Conservation (phyloP, 768 basidiomycete genomes). For the Leccinum obscurum region DNA sequence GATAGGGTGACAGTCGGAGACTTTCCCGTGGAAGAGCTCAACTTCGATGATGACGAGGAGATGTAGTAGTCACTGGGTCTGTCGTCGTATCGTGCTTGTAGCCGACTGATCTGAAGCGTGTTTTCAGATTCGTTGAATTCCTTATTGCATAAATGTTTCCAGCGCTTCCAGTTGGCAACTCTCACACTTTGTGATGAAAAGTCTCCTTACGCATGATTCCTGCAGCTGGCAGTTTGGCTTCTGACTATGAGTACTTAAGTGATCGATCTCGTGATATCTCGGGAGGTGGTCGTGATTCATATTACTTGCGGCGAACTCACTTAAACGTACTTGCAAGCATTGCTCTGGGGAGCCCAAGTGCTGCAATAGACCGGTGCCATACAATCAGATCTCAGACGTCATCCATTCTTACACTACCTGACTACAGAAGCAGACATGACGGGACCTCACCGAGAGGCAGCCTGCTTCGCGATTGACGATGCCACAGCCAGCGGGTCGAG, state of each 20-base stretch:
- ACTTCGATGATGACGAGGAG: slow-evolving; percentile 75
- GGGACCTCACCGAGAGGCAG: not conserved
- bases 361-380: not conserved
- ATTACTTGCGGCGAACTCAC: not conserved
- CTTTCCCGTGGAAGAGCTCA: slow-evolving; percentile 80
- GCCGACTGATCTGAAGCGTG: not conserved
- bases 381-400: not conserved
- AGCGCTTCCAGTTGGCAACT: too few relatives aligned
- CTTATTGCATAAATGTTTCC: too few relatives aligned
- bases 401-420: not conserved
- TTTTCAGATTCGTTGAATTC: not conserved
- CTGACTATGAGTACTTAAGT: too few relatives aligned
- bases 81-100: not conserved
- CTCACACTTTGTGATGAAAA: too few relatives aligned
- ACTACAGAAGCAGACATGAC: not conserved
- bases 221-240: too few relatives aligned
- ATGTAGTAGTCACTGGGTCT: slow-evolving; percentile 42
- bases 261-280: too few relatives aligned
- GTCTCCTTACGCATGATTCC: too few relatives aligned
- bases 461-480: slow-evolving; percentile 18
- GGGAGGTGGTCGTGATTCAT: not conserved
- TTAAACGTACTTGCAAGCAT: too few relatives aligned
- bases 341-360: too few relatives aligned
- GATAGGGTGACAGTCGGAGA: slow-evolving; percentile 83
- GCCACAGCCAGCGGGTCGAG: slow-evolving; percentile 21